Conservation (phyloP, 768 basidiomycete genomes). For the Pleurotus sapidus region DNA sequence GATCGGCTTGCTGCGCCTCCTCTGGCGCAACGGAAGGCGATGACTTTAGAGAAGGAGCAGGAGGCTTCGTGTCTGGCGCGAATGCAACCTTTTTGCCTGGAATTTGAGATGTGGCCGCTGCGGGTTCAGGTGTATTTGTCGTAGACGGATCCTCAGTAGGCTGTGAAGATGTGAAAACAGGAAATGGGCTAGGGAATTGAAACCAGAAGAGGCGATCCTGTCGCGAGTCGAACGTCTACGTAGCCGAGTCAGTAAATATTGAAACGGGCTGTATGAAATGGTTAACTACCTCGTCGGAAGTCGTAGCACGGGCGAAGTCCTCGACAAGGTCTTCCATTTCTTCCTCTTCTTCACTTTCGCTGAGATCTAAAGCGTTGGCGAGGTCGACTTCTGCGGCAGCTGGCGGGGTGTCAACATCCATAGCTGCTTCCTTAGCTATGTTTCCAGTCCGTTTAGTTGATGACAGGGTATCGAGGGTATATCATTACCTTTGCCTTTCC, state of each 20-base stretch:
- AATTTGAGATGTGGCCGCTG: conserved; percentile 20
- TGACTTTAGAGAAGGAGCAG: conserved; percentile 22
- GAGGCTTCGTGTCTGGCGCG: conserved; percentile 55
- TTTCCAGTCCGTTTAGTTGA: neutral
- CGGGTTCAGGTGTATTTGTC: conserved; percentile 22
- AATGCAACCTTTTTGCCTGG: conserved; percentile 59
- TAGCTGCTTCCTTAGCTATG: conserved; percentile 1
- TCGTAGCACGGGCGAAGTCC: conserved; percentile 52
- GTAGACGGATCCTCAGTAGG: conserved; percentile 17
- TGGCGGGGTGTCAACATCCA: conserved; percentile 8
- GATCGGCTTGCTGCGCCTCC: conserved; percentile 25
- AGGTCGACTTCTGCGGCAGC: conserved; percentile 36
- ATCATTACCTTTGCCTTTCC: conserved; percentile 28
- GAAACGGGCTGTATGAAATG: no score
- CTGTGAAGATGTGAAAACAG: conserved; percentile 51
- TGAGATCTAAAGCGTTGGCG: conserved; percentile 65
- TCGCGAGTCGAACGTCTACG: conserved; percentile 45
- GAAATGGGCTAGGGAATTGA: conserved; percentile 88
- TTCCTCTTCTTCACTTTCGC: conserved; percentile 76
- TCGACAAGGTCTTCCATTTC: conserved; percentile 76
- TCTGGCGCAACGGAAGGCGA: conserved; percentile 24
- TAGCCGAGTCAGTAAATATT: no score
- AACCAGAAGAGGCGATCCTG: conserved; percentile 82
- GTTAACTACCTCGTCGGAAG: conserved; percentile 33
- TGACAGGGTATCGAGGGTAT: neutral